These are phyloP conservation scores for Viridothelium virens DNA, from an alignment of 495 filamentous ascomycete species.

Conservation along the genomic window DNA sequence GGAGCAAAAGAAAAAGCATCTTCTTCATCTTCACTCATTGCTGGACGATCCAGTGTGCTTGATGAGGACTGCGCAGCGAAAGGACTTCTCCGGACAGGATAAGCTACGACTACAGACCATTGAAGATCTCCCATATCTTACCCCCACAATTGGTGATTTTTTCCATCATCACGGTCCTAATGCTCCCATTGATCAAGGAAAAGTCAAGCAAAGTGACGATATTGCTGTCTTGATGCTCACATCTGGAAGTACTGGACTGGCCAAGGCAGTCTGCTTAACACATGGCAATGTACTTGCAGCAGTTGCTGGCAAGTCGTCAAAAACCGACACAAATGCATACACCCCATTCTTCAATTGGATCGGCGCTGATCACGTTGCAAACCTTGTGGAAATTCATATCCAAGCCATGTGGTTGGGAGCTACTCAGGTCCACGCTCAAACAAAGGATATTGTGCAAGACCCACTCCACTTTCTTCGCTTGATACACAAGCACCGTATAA, in stretches of 20 bases:
- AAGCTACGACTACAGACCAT: neutral
- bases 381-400: neutral
- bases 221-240: neutral
- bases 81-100: neutral
- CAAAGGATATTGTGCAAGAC: neutral
- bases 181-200: neutral
- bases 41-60: neutral
- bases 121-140: neutral
- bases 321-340: neutral
- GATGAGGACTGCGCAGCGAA: neutral
- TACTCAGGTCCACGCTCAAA: neutral
- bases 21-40: conserved; percentile 28
- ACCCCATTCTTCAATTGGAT: neutral
- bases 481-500: neutral
- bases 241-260: neutral
- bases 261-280: neutral
- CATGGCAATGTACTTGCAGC: neutral
- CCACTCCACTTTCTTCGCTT: neutral
- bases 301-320: neutral
- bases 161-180: neutral
- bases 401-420: neutral
- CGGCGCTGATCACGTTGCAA: neutral
- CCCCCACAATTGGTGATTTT: neutral
- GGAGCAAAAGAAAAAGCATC: conserved; percentile 31
- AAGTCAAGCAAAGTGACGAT: neutral